Percentiles rank a stretch among this genome's conserved stretches.
These are phyloP conservation scores for Phialocephala sp. DNA, from an alignment of 2,329 filamentous ascomycete species.

Conservation along the genomic window DNA sequence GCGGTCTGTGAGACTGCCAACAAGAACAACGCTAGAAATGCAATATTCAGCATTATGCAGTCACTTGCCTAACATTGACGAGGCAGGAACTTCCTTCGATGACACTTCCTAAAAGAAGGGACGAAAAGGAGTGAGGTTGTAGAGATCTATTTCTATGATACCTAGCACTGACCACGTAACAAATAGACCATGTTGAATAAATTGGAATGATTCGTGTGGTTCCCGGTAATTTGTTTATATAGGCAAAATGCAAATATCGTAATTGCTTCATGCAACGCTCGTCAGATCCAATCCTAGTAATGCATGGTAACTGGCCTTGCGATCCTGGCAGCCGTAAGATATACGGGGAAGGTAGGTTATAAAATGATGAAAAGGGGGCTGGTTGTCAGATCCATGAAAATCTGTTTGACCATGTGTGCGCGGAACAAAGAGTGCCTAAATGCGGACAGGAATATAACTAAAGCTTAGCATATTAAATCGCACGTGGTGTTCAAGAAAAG, in stretches of 20 bases:
- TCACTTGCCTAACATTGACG: neutral
- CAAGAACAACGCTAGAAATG: neutral
- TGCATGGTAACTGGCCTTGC: neutral
- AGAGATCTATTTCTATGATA: conserved; percentile 1
- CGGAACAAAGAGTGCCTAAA: neutral
- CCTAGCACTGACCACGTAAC: conserved; percentile 1
- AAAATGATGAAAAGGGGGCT: neutral
- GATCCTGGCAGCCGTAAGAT: neutral
- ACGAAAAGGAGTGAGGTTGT: neutral
- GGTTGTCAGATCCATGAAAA: neutral
- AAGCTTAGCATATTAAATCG: conserved; percentile 2
- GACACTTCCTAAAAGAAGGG: neutral
- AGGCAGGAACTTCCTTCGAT: neutral
- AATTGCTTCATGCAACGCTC: conserved; percentile 1
- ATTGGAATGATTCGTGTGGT: neutral
- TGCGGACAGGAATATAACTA: neutral
- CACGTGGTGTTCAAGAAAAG: conserved; percentile 1
- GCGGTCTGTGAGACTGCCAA: neutral
- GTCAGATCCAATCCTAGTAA: neutral
- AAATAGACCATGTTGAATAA: neutral
- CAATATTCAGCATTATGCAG: conserved; percentile 1
- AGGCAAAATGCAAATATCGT: conserved; percentile 1
- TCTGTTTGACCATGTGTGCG: neutral
- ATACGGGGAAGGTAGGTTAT: neutral
- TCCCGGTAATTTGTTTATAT: neutral